phyloP scores from a whole-genome alignment of 2,329 filamentous ascomycete genomes.

The Chalaropsis thielavioides region DNA sequence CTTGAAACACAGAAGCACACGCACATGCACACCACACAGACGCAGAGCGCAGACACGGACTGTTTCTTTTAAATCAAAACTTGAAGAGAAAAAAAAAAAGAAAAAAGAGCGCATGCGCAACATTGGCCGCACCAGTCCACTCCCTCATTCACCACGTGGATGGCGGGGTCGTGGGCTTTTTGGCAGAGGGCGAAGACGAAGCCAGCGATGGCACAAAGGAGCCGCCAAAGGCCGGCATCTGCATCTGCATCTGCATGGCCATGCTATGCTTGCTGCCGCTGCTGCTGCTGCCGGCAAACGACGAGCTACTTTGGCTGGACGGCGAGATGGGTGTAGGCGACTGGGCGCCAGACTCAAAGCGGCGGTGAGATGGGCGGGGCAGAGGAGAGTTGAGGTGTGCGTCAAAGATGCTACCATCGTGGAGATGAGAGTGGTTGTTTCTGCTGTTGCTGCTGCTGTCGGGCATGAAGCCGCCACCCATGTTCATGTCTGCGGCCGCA shows the following conservation, averaged over 20 bases:
- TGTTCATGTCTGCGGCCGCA: background rate
- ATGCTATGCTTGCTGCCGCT: conserved; percentile 5
- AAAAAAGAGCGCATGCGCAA: background rate
- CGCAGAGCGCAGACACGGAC: background rate
- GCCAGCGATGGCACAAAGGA: background rate
- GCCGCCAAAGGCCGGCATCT: conserved; percentile 15
- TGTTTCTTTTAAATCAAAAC: background rate
- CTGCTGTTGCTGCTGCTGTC: background rate
- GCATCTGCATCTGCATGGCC: conserved; percentile 15
- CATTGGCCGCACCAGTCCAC: background rate
- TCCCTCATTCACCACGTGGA: background rate
- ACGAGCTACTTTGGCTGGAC: background rate
- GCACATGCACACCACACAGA: background rate
- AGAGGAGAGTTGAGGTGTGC: background rate
- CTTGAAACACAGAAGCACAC: background rate
- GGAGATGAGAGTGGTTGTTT: background rate
- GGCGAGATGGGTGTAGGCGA: conserved; percentile 4
- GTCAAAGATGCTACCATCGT: background rate
- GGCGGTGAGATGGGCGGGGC: conserved; percentile 1
- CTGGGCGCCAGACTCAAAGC: conserved; percentile 9
- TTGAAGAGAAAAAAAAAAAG: background rate
- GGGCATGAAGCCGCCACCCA: background rate
- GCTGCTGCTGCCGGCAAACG: background rate
- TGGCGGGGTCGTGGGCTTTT: conserved; percentile 5
- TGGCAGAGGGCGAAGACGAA: background rate